Base-by-base conservation (phyloP, 140 eudicot species). In the Flaveria floridana region DNA sequence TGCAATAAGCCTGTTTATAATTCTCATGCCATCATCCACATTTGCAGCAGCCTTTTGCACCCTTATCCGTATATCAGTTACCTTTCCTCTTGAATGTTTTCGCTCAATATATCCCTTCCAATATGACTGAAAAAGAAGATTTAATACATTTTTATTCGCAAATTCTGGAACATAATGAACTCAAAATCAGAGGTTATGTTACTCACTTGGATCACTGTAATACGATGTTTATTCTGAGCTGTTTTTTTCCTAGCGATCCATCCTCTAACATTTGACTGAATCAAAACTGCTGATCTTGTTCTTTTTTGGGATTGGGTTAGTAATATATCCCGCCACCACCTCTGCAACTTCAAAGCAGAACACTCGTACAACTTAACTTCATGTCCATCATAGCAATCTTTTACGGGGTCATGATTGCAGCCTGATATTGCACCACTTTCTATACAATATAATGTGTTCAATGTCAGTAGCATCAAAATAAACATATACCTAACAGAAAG, bases 101-200 rank as follows among this genome's bases (percentile, higher is more conserved):
- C 99, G 58, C 61, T 89, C 94, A 30, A 81, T 71, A 65, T 90
- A 93, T 25, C 99, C 99, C 82, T 82, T 93, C 94, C 96, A 88
- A 72, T 83, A 76, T 8, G 99, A 80, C 99, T 93, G 83, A 34
- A 39, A 77, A 65, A 10, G 41, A 39, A 26, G 56, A 57, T 71
- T 74, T 46, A 50, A 2, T 52, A 48, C 30, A 72, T 18, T 41
- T 8, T 2, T 46, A 8, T 71, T 14, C 39, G 2, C 20, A 11
- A 9, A 6, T 67, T 74, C 9, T 18, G 19, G 21, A 1, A 34
- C 30, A 79, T 53, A 13, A 64, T 41, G 53, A 55, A 53, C 10
- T 21, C 47, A 70, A 51, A 20, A 42, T 62, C 7, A 26, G 48
- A 12, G 69, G 10, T 46, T 48, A 71, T 47, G 65, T 73, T 57